Conservation (phyloP, 306 rosid species). For the Acacia crassicarpa region DNA sequence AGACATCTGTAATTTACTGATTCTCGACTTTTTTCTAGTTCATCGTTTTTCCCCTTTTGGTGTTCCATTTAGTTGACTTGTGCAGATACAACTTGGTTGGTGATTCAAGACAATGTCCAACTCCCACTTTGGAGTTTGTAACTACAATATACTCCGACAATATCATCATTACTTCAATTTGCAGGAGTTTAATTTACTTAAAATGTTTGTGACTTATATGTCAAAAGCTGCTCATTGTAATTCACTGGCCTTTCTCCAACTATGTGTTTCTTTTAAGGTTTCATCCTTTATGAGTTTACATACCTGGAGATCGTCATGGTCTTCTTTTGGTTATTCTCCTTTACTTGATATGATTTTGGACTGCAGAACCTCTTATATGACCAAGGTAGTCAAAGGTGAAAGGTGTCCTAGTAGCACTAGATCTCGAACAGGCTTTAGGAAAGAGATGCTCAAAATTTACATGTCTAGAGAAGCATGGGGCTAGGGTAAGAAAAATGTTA, state of each 20-base stretch:
- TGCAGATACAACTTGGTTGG: neutral
- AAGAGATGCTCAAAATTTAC: neutral
- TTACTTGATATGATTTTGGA: neutral
- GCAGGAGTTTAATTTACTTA: neutral
- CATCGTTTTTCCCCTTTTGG: neutral
- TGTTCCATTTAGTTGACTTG: neutral
- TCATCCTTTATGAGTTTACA: neutral
- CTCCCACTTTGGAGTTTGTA: slow-evolving; percentile 13
- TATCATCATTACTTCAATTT: neutral
- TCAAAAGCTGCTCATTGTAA: neutral
- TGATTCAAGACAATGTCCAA: neutral
- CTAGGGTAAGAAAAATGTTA: neutral
- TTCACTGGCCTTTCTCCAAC: neutral
- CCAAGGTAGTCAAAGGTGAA: neutral
- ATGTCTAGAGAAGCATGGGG: neutral
- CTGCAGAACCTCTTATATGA: neutral
- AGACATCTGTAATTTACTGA: neutral
- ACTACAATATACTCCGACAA: neutral
- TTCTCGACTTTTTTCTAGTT: neutral
- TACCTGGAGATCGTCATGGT: neutral
- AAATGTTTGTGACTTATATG: neutral
- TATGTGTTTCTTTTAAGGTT: neutral
- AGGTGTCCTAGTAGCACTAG: neutral
- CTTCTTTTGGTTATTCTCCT: neutral
- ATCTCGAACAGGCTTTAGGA: neutral